Evolutionary conservation across 805 yeast genomes (phyloP).

Genomic region (Komagataella pastoris): DNA sequence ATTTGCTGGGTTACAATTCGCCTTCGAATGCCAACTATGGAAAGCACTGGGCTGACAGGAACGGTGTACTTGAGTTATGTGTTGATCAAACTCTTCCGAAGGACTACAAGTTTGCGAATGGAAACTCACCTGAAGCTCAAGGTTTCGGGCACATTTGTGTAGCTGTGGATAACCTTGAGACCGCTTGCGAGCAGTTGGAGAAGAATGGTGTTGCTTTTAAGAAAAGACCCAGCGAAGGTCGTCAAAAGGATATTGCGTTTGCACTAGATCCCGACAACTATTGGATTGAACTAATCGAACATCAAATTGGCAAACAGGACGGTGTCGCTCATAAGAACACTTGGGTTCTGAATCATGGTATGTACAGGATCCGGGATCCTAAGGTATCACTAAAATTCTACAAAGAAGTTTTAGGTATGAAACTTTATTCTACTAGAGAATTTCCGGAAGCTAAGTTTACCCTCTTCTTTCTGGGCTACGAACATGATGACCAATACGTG

Average conservation of each 20-base stretch:
- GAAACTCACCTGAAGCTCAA: slow-evolving; percentile 72
- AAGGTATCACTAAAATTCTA: slow-evolving; percentile 65
- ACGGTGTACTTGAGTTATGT: slow-evolving; percentile 75
- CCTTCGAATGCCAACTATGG: slow-evolving; percentile 24
- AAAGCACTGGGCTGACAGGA: slow-evolving; percentile 22
- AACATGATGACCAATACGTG: slow-evolving; percentile 26
- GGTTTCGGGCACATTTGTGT: slow-evolving; percentile 94
- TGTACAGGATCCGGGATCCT: slow-evolving; percentile 89
- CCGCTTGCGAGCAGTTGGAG: slow-evolving; percentile 44
- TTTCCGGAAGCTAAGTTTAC: slow-evolving; percentile 68
- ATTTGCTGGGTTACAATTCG: slow-evolving; percentile 49
- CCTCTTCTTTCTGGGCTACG: slow-evolving; percentile 75
- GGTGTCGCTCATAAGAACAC: slow-evolving; percentile 23
- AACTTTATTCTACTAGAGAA: slow-evolving; percentile 41
- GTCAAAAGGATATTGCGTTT: slow-evolving; percentile 88
- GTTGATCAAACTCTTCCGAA: slow-evolving; percentile 64
- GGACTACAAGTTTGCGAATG: slow-evolving; percentile 52
- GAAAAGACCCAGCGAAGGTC: slow-evolving; percentile 78
- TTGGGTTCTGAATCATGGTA: slow-evolving; percentile 69
- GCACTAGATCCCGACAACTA: slow-evolving; percentile 93
- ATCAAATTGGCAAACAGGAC: slow-evolving; percentile 27
- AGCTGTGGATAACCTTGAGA: slow-evolving; percentile 68
- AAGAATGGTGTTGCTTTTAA: slow-evolving; percentile 58
- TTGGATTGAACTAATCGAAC: slow-evolving; percentile 85
- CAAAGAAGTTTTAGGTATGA: slow-evolving; percentile 69